phyloP scores from a whole-genome alignment of 768 basidiomycete species.

The Punctularia strigosozonata region DNA sequence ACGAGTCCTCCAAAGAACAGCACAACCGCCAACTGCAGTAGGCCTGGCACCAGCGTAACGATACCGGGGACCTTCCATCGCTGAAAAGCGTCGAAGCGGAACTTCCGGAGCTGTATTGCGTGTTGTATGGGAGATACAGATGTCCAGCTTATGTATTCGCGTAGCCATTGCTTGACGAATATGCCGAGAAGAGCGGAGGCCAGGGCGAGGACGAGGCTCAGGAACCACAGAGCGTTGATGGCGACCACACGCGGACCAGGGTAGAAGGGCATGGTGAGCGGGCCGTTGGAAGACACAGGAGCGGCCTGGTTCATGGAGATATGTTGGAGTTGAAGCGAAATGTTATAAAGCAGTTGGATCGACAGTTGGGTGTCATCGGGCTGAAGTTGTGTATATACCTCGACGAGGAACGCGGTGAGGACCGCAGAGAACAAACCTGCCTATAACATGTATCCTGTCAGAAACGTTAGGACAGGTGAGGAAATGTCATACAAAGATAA shows the following conservation, averaged over 20 bases:
- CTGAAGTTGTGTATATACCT: not conserved
- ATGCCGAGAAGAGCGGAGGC: not conserved
- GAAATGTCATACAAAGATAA: too few species aligned
- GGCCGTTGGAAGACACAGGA: too few species aligned
- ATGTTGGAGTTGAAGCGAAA: too few species aligned
- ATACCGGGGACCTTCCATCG: not conserved
- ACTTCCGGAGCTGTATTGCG: not conserved
- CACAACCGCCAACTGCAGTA: constrained; percentile 3
- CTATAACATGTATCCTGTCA: too few species aligned
- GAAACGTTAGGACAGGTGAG: too few species aligned
- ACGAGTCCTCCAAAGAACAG: constrained; percentile 2
- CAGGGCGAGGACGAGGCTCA: not conserved
- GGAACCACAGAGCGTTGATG: not conserved
- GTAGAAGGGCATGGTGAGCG: too few species aligned
- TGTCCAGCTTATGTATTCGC: not conserved
- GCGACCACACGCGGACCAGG: too few species aligned
- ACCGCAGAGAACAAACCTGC: not conserved
- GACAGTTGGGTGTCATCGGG: too few species aligned
- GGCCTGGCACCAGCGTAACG: constrained; percentile 4
- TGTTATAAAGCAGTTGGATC: too few species aligned
- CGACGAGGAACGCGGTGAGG: not conserved
- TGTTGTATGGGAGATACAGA: not conserved
- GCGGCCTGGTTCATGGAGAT: too few species aligned
- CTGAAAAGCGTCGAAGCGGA: not conserved
- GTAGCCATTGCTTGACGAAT: not conserved